Evolutionary conservation across 495 filamentous ascomycete species (phyloP), one percentile per base, ranked within the genome.

Genomic region (Penicillium longicatenatum): DNA sequence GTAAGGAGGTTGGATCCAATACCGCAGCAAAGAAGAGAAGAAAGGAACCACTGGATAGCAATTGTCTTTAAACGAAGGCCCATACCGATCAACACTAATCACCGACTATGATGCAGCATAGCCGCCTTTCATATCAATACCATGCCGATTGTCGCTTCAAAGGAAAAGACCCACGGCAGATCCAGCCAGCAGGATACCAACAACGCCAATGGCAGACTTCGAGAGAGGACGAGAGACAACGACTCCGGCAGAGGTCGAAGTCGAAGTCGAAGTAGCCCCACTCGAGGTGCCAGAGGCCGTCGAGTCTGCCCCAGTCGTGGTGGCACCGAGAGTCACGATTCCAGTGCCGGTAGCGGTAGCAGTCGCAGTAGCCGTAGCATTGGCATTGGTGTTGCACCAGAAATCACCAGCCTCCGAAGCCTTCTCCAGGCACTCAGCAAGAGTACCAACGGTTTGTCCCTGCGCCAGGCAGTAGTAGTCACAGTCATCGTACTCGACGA

Each of bases 381-480:
- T 75, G n/a, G 62, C 54, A 41, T 62, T 65, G 16, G 62, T 66
- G 35, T 74, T 75, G 57, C 75, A 80, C 62, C 71, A 78, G 42
- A 74, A 60, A 29, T 67, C 43, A 5, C 69, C 69, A 6, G 62
- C 43, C 14, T 69, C 67, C 17, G 66, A 71, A 7, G 68, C 60
- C n/a, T 64, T 67, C 56, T 67, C 66, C 24, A 75, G 54, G 58
- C 75, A 79, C 16, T 69, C 57, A n/a, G 65, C 67, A 42, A 78
- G 62, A 8, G 62, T 60, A 4, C 59, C 67, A 26, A 78, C 67
- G 9, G 41, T 70, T 59, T 77, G 72, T 41, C 64, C 73, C 33
- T 65, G 59, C 0, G 74, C 73, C 2, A 74, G 67, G 50, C 77
- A 79, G 69, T 77, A 79, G 44, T 73, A 68, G 31, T 72, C 73